Evolutionary conservation across 768 basidiomycete genomes (phyloP).

Genomic region (Leccinum incarnatum): DNA sequence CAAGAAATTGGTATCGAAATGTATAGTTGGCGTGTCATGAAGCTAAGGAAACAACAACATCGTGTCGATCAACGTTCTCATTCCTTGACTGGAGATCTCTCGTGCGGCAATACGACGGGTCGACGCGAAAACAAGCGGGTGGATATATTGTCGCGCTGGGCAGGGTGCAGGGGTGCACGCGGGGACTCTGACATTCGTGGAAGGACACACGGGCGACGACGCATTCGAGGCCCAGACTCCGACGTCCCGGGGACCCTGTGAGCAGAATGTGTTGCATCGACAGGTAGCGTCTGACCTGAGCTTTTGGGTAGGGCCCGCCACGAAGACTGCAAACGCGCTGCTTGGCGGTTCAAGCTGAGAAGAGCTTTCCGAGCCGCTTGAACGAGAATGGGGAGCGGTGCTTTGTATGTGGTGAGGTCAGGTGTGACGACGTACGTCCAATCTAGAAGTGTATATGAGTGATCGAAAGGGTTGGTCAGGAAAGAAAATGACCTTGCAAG

Average conservation of each 20-base stretch:
- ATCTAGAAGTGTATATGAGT: constrained; percentile 8
- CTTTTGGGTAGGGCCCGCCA: constrained; percentile 9
- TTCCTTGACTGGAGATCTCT: background rate
- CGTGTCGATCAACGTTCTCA: background rate
- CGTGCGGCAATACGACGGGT: constrained; percentile 1
- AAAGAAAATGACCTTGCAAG: constrained; percentile 17
- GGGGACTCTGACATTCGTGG: background rate
- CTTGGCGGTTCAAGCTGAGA: constrained; percentile 6
- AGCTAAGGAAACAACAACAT: background rate
- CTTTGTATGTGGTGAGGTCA: constrained; percentile 22
- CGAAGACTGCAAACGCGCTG: constrained; percentile 9
- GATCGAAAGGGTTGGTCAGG: background rate
- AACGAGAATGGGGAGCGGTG: constrained; percentile 24
- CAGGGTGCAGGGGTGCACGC: background rate
- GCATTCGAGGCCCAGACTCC: background rate
- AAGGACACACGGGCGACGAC: background rate
- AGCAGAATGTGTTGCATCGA: background rate
- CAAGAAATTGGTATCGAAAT: background rate
- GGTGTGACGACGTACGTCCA: constrained; percentile 32
- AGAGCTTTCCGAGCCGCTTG: constrained; percentile 23
- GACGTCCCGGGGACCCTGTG: background rate
- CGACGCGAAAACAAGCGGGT: constrained; percentile 1
- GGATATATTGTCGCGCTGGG: background rate
- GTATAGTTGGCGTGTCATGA: background rate
- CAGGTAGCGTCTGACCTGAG: background rate